Evolutionary conservation across 129 eudicot genomes (phyloP).

Genomic region (Flaveria linearis): DNA sequence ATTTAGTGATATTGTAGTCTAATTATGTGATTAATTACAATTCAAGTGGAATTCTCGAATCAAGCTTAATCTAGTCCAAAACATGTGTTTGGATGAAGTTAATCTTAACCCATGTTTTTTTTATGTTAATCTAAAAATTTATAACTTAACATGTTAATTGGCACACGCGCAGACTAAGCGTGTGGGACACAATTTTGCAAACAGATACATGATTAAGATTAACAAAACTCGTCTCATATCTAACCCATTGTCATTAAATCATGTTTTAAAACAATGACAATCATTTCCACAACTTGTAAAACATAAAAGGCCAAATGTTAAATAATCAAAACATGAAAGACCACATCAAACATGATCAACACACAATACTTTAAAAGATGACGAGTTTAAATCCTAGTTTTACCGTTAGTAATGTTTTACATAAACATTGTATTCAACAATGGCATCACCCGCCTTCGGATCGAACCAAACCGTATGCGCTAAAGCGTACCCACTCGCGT

Average conservation of each 20-base stretch:
- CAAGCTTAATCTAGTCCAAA: too few species aligned
- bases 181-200: too few species aligned
- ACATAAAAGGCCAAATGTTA: background rate
- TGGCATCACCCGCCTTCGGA: conserved; percentile 47
- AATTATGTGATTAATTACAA: too few species aligned
- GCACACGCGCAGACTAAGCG: too few species aligned
- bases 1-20: too few species aligned
- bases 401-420: conserved; percentile 44
- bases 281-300: background rate
- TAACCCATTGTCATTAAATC: too few species aligned
- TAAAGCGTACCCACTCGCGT: conserved; percentile 57
- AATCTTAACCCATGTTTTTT: too few species aligned
- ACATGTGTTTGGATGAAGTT: too few species aligned
- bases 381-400: background rate
- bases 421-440: conserved; percentile 56
- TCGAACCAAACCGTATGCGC: conserved; percentile 55
- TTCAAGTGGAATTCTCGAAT: too few species aligned
- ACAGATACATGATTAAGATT: background rate
- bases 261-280: background rate
- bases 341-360: background rate
- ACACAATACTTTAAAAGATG: background rate
- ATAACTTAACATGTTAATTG: too few species aligned
- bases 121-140: too few species aligned
- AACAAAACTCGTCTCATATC: background rate
- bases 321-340: background rate